Conservation (phyloP, 768 basidiomycete species). For the Xerocomellus chrysenteron region DNA sequence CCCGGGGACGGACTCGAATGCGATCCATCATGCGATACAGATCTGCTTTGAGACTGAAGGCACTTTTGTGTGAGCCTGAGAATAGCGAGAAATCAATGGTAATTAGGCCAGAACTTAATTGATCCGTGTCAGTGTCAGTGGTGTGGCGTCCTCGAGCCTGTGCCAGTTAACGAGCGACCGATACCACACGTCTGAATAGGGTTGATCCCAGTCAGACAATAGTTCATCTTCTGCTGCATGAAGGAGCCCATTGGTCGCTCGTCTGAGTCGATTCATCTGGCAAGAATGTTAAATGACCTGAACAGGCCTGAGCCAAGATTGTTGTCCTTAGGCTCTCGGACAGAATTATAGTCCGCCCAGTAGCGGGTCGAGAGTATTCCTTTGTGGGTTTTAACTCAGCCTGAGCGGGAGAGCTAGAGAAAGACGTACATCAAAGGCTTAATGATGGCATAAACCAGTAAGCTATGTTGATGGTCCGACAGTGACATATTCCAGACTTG, state of each 20-base stretch:
- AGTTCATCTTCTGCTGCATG: neutral
- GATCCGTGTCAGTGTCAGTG: too few species aligned
- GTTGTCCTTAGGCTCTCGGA: neutral
- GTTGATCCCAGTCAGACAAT: neutral
- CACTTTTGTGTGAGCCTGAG: neutral
- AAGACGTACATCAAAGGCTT: neutral
- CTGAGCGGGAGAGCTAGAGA: neutral
- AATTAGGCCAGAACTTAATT: too few species aligned
- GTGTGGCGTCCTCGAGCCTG: too few species aligned
- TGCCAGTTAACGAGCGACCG: too few species aligned
- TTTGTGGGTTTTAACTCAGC: neutral
- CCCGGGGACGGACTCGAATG: neutral
- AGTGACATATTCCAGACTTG: too few species aligned
- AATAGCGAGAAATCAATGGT: too few species aligned
- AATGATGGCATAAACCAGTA: too few species aligned
- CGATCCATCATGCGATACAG: neutral
- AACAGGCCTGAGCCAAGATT: neutral
- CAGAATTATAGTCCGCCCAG: neutral
- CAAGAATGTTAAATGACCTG: neutral
- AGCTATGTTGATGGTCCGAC: too few species aligned
- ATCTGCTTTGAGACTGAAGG: neutral
- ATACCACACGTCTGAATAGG: too few species aligned
- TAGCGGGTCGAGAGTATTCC: neutral
- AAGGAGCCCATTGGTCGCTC: neutral
- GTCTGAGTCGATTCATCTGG: neutral